Percentiles rank a stretch among this genome's conserved stretches.
These are phyloP conservation scores for Saccharomyces kudriavzevii DNA, from an alignment of 805 yeast species.

Conservation along the genomic window DNA sequence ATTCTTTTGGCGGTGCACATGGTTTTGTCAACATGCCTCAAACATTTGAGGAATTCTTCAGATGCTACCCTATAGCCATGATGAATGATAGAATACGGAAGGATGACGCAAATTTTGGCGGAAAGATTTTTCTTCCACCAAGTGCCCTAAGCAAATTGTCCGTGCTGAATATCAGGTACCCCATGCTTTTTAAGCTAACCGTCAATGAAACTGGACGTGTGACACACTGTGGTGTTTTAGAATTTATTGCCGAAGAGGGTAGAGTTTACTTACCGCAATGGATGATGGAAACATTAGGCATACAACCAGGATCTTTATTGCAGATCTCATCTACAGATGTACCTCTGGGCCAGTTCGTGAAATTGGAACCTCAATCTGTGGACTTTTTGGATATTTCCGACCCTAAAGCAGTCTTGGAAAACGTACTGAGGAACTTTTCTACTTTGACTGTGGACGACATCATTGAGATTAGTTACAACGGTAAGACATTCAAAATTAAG, in stretches of 20 bases:
- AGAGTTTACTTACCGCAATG: constrained; percentile 90
- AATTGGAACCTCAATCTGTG: constrained; percentile 89
- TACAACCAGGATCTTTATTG: constrained; percentile 74
- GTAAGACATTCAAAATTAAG: constrained; percentile 65
- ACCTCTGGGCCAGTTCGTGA: constrained; percentile 81
- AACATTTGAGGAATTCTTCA: constrained; percentile 73
- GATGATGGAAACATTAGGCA: constrained; percentile 77
- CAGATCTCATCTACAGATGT: constrained; percentile 70
- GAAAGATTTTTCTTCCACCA: constrained; percentile 91
- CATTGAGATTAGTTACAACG: constrained; percentile 78
- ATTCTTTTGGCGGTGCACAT: constrained; percentile 15
- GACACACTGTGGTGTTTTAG: constrained; percentile 92
- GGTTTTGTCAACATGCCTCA: constrained; percentile 32
- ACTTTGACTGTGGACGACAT: constrained; percentile 79
- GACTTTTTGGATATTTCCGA: constrained; percentile 90
- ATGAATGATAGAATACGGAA: constrained; percentile 70
- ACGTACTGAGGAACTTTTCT: constrained; percentile 81
- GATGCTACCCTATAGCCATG: constrained; percentile 88
- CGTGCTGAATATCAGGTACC: constrained; percentile 86
- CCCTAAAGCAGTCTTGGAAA: constrained; percentile 94
- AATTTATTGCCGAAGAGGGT: constrained; percentile 96
- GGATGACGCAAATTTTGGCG: constrained; percentile 84
- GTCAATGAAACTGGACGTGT: constrained; percentile 52
- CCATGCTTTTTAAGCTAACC: constrained; percentile 81
- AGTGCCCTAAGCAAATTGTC: constrained; percentile 83